These are phyloP conservation scores for Suhomyces chickasaworum DNA, from an alignment of 1,139 yeast species.

Conservation along the genomic window DNA sequence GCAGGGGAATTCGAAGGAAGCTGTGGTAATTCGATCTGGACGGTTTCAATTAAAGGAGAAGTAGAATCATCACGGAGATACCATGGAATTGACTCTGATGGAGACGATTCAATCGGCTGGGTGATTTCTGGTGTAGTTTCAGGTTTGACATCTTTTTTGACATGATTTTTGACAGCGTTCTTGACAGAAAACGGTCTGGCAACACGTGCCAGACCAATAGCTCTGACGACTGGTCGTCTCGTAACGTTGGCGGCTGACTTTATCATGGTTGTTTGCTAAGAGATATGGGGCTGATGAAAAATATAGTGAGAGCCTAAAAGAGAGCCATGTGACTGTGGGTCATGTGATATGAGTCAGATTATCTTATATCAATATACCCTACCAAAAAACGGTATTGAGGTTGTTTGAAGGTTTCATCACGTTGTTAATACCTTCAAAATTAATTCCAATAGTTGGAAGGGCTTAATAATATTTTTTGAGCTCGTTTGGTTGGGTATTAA, in stretches of 20 bases:
- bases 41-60: constrained; percentile 36
- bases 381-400: no score
- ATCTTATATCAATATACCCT: no score
- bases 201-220: background rate
- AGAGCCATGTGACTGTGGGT: no score
- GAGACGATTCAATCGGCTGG: background rate
- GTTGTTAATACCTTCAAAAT: no score
- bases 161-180: background rate
- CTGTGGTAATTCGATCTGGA: constrained; percentile 41
- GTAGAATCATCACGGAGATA: constrained; percentile 56
- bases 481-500: no score
- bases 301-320: no score
- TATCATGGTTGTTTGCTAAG: constrained; percentile 4
- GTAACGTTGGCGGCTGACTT: background rate
- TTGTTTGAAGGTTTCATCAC: no score
- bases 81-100: constrained; percentile 53
- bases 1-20: constrained; percentile 62
- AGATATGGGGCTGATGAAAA: no score
- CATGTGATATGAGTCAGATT: no score
- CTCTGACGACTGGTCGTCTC: background rate
- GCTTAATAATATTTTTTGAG: no score
- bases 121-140: background rate
- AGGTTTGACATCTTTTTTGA: background rate
- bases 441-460: no score
- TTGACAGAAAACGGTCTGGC: background rate